These are phyloP conservation scores for Bipolaris gigantea DNA, from an alignment of 2,329 filamentous ascomycete genomes.

Conservation along the genomic window DNA sequence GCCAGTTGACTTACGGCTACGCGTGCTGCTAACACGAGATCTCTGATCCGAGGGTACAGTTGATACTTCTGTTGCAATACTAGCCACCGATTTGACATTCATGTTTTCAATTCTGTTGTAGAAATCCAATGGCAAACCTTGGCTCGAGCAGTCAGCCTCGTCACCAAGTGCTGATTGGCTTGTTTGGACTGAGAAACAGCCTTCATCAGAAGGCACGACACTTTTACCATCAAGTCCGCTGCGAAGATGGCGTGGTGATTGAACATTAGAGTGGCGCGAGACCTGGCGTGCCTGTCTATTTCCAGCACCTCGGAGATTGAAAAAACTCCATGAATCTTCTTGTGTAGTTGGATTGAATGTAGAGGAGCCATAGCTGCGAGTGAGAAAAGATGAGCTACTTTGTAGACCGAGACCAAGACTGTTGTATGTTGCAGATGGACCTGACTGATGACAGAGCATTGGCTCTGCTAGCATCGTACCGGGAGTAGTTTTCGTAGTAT, in stretches of 20 bases:
- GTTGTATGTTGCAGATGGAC: slow-evolving; percentile 3
- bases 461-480: slow-evolving; percentile 5
- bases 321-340: slow-evolving; percentile 35
- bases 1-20: slow-evolving; percentile 16
- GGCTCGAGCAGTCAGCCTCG: slow-evolving; percentile 26
- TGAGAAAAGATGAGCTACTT: slow-evolving; percentile 17
- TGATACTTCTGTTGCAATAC: slow-evolving; percentile 19
- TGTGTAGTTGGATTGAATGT: slow-evolving; percentile 14
- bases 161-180: slow-evolving; percentile 37
- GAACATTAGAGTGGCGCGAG: slow-evolving; percentile 13
- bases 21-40: slow-evolving; percentile 33
- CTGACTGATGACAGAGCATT: slow-evolving; percentile 11
- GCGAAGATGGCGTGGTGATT: slow-evolving; percentile 22
- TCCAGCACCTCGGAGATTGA: slow-evolving; percentile 21
- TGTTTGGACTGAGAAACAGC: slow-evolving; percentile 34
- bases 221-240: slow-evolving; percentile 30
- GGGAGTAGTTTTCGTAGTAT: slow-evolving; percentile 15
- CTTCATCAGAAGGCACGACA: slow-evolving; percentile 33
- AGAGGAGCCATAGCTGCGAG: slow-evolving; percentile 7
- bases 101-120: slow-evolving; percentile 20
- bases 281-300: slow-evolving; percentile 2
- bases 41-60: slow-evolving; percentile 24
- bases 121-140: slow-evolving; percentile 24
- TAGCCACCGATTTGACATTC: slow-evolving; percentile 19
- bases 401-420: slow-evolving; percentile 14